phyloP scores from a whole-genome alignment of 345 rosid species.

The Combretum micranthum region DNA sequence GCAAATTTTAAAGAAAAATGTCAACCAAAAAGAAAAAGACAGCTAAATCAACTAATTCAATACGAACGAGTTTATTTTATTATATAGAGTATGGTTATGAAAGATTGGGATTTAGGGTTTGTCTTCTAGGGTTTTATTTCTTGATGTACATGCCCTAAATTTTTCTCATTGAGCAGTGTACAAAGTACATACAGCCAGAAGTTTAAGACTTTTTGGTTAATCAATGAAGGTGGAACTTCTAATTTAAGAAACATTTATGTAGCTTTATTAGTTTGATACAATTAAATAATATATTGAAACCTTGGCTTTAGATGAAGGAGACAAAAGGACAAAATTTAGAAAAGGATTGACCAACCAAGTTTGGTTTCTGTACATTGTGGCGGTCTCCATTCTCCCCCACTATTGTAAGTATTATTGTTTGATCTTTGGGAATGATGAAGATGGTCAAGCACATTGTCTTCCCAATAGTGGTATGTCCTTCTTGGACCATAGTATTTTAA shows the following conservation, averaged over 20 bases:
- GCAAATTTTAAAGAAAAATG: too few species aligned
- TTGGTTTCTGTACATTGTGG: neutral
- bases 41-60: neutral
- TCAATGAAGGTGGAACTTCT: too few species aligned
- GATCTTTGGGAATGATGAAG: neutral
- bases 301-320: neutral
- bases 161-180: neutral
- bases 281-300: neutral
- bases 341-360: slow-evolving; percentile 4
- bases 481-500: too few species aligned
- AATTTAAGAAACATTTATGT: too few species aligned
- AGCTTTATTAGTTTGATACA: neutral
- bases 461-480: too few species aligned
- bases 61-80: neutral
- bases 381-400: too few species aligned
- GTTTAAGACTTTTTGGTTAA: neutral
- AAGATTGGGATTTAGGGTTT: neutral
- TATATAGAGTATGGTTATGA: neutral
- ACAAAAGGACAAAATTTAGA: slow-evolving; percentile 4
- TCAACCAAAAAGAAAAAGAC: too few species aligned
- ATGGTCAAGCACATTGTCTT: too few species aligned
- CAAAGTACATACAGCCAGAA: neutral
- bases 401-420: neutral
- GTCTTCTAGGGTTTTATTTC: neutral
- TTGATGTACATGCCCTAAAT: neutral